Evolutionary conservation across 208 protist genomes (phyloP), one percentile per base, ranked within the genome.

Genomic region (Willaertia magna): DNA sequence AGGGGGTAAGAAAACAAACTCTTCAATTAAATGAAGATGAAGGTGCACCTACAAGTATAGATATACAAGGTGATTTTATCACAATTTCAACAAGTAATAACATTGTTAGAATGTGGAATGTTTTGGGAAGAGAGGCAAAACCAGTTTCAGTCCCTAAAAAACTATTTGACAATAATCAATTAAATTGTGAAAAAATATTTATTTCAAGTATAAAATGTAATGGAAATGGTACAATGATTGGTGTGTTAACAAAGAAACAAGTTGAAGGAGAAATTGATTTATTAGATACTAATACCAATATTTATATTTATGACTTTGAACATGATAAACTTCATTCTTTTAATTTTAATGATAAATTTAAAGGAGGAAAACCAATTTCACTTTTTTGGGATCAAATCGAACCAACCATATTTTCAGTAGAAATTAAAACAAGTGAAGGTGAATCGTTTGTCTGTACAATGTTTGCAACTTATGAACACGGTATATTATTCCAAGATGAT

Each of bases 21-120:
- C 83, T 97, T 43, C 90, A 92, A 49, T 95, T 96, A 87, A 94
- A 91, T n/a, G 94, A 95, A 86, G 67, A 89, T 4, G 94, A 96
- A 87, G 94, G 95, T 26, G 86, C 88, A 20, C 93, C 94, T n/a
- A 91, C 90, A 34, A 87, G 93, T 30, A 89, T 96, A 40, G 92
- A 95, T 89, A 91, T 96, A 52, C 95, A 95, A 92, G 91, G 92
- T 85, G 94, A 96, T 87, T 95, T 93, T 87, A 88, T 97, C 18
- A 93, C 94, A 18, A 91, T 90, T 30, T 90, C 95, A 46, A 94
- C 94, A 7, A 92, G 89, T 46, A 92, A 91, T 85, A 93, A 94
- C 85, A 90, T 92, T n/a, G 88, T 97, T 83, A 91, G 91, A 0
- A 87, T 96, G 20, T 94, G 91, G 3, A 89, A 90, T 4, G 89